phyloP scores from a whole-genome alignment of 2,329 filamentous ascomycete species.

The Rasamsonia emersonii region DNA sequence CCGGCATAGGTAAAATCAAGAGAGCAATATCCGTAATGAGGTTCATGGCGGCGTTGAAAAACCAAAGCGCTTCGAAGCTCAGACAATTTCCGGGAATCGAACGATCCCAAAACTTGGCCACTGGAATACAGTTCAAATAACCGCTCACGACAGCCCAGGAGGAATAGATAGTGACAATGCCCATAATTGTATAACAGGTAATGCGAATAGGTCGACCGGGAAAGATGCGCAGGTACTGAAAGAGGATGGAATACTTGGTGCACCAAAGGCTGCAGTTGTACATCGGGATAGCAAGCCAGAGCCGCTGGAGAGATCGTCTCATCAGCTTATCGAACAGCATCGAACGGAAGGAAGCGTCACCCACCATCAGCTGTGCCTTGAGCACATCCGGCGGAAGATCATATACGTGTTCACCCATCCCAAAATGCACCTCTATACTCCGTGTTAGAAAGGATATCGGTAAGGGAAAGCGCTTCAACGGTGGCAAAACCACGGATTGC shows the following conservation, averaged over 20 bases:
- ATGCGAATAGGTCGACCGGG: constrained; percentile 24
- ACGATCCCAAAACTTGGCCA: constrained; percentile 27
- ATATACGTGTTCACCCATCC: constrained; percentile 26
- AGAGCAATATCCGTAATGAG: constrained; percentile 38
- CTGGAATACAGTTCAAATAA: constrained; percentile 28
- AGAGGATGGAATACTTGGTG: constrained; percentile 40
- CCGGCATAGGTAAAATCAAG: constrained; percentile 38
- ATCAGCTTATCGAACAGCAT: too few relatives aligned
- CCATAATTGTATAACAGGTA: constrained; percentile 30
- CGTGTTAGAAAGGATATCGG: too few relatives aligned
- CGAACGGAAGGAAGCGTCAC: background rate
- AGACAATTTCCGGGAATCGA: constrained; percentile 26
- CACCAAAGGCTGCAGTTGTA: constrained; percentile 28
- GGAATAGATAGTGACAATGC: constrained; percentile 24
- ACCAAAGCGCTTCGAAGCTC: constrained; percentile 33
- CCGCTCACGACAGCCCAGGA: constrained; percentile 28
- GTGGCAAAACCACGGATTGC: too few relatives aligned
- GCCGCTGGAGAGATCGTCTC: too few relatives aligned
- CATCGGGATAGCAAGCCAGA: constrained; percentile 31
- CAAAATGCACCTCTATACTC: constrained; percentile 24
- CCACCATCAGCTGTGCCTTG: constrained; percentile 19
- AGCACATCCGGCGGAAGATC: constrained; percentile 21
- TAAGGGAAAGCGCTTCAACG: too few relatives aligned
- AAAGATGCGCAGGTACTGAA: constrained; percentile 43
- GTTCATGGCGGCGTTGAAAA: constrained; percentile 36